Evolutionary conservation across 176 grass and related monocot genomes (phyloP), one percentile per base, ranked within the genome.

Genomic region (Panicum miliaceum): DNA sequence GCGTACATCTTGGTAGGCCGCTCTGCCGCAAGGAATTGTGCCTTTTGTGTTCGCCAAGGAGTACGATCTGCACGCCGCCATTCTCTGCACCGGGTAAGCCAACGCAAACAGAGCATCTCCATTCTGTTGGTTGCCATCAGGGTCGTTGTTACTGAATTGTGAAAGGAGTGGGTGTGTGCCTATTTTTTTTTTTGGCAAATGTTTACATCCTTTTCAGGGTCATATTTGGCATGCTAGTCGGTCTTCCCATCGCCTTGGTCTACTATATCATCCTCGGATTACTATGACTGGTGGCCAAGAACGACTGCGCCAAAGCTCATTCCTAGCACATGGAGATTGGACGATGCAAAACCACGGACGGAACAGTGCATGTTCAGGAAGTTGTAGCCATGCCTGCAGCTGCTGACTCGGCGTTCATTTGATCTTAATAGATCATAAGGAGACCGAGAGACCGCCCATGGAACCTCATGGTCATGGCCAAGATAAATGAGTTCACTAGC

Each of bases 31-130:
- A 79, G 96, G 93, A 40, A 95, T 98, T 3, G 96, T 98, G 52
- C 96, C 96, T 8, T 98, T 98, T 25, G 96, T 98, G 50, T 98
- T 98, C 86, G 91, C 91, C 37, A 98, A 91, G 81, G 92, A 98
- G 36, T 95, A 98, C 77, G 93, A 89, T 16, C 87, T 98, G 46
- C 93, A 95, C 54, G 92, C 91, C 25, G 20, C 96, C 86, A 81
- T 93, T 78, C 8, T 95, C 37, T 90, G 89, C 77, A 98, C 96
- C 14, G 87, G 86, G 95, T 94, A 88, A 36, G n/a, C 18, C 12
- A 90, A 88, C 79, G 36, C 27, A 26, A 18, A 26, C 25, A 29
- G 6, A 5, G 29, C 12, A 0, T 8, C 7, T 80, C 16, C 60
- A 4, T 13, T 62, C 23, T 15, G 9, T n/a, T 40, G 32, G 22